These are phyloP conservation scores for Penicillium sp. DNA, from an alignment of 2,329 filamentous ascomycete genomes.

Conservation along the genomic window DNA sequence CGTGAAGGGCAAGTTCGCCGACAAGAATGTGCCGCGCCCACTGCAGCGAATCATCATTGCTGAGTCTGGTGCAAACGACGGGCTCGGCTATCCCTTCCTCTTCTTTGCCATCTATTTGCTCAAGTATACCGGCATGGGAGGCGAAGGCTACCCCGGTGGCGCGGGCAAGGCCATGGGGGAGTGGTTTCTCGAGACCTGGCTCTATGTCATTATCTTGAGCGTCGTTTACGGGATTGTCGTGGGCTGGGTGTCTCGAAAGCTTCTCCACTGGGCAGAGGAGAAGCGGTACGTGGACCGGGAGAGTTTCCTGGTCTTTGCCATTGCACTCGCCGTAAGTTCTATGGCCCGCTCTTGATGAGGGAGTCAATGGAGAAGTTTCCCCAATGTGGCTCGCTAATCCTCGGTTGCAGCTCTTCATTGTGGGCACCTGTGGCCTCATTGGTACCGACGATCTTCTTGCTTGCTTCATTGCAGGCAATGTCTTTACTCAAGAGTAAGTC, in stretches of 20 bases:
- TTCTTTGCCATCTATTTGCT: slow-evolving; percentile 80
- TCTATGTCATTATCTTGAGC: slow-evolving; percentile 74
- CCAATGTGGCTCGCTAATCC: slow-evolving; percentile 2
- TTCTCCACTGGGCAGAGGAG: slow-evolving; percentile 79
- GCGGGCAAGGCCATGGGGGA: slow-evolving; percentile 62
- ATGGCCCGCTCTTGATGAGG: neutral
- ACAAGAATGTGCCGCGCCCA: slow-evolving; percentile 76
- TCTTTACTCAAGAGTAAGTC: slow-evolving; percentile 74
- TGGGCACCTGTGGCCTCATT: slow-evolving; percentile 79
- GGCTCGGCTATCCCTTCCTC: slow-evolving; percentile 80
- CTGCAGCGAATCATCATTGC: slow-evolving; percentile 75
- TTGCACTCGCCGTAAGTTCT: slow-evolving; percentile 64
- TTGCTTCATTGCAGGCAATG: slow-evolving; percentile 87
- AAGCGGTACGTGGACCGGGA: slow-evolving; percentile 77
- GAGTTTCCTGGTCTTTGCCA: slow-evolving; percentile 80
- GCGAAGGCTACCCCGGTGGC: slow-evolving; percentile 52
- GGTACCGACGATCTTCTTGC: slow-evolving; percentile 86
- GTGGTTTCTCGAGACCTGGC: slow-evolving; percentile 84
- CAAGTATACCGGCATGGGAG: slow-evolving; percentile 61
- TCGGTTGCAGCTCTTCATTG: slow-evolving; percentile 61
- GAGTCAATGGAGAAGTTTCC: too few species aligned
- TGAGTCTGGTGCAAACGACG: slow-evolving; percentile 85
- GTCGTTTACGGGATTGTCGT: slow-evolving; percentile 69
- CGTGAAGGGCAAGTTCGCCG: slow-evolving; percentile 88
- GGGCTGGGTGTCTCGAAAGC: slow-evolving; percentile 73